Conservation (phyloP, 2,329 filamentous ascomycete species). For the Pyrenochaeta sp. region DNA sequence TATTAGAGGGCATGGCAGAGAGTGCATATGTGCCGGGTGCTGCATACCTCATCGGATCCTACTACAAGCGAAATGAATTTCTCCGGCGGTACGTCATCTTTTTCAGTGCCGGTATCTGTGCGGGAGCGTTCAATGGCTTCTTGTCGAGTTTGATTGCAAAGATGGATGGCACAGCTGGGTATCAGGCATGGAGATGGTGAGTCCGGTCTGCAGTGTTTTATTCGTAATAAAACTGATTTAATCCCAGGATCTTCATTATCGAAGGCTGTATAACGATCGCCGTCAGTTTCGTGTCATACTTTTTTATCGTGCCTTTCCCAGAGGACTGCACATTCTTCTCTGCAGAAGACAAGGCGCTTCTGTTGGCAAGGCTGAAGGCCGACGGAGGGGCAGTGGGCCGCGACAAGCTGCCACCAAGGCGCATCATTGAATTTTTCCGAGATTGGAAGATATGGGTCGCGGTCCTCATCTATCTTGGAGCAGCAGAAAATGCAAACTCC, state of each 20-base stretch:
- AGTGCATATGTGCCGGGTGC: conserved; percentile 24
- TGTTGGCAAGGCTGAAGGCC: conserved; percentile 56
- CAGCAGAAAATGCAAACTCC: conserved; percentile 35
- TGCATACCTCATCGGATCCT: conserved; percentile 30
- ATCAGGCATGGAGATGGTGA: conserved; percentile 26
- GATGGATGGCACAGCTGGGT: conserved; percentile 23
- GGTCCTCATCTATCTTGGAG: neutral
- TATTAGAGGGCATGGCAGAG: conserved; percentile 32
- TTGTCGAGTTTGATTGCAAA: conserved; percentile 53
- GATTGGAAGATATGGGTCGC: conserved; percentile 63
- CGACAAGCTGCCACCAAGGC: conserved; percentile 55
- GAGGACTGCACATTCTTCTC: conserved; percentile 57
- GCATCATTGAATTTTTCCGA: conserved; percentile 48
- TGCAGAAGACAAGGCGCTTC: conserved; percentile 60
- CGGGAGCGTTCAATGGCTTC: conserved; percentile 64
- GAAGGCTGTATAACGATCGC: conserved; percentile 63
- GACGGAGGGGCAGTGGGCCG: conserved; percentile 57
- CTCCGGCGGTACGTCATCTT: conserved; percentile 61
- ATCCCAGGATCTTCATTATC: conserved; percentile 63
- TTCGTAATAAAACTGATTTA: neutral
- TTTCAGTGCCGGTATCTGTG: conserved; percentile 59
- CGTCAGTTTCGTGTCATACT: conserved; percentile 55
- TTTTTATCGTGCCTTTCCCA: conserved; percentile 60
- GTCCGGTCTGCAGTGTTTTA: conserved; percentile 1
- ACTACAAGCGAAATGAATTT: conserved; percentile 61